Base-by-base conservation (phyloP, 805 yeast species). In the Cephaloascus fragrans region DNA sequence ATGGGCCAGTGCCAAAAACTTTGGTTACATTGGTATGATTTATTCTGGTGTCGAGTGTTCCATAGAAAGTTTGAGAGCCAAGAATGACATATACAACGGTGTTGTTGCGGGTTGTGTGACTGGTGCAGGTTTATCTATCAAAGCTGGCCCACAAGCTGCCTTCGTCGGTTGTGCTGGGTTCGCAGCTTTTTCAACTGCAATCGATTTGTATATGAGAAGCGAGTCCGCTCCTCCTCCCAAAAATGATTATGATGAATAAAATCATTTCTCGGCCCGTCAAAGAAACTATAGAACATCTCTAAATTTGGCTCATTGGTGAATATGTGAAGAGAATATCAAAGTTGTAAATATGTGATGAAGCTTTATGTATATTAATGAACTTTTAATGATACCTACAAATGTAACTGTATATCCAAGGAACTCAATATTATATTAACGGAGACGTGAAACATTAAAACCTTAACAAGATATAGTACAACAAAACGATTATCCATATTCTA, bases 91-190 rank as follows among this genome's bases (percentile, higher is more conserved):
- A 9, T 87, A 81, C 62, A 93, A 93, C 56, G 96, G 97, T 35
- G 77, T 86, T 2, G 71, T 77, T 34, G 97, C 97, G 3, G 98
- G 98, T 2, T 93, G 97, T 62, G 67, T 90, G 29, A 93, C 98
- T 1, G 98, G 98, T 34, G 98, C 96, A 26, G 97, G 96, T 0
- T 71, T 93, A 38, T 95, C 97, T 2, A 73, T 84, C 48, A 86
- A 83, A 55, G 77, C 93, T 36, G 98, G 98, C 1, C 98, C 98
- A 1, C 88, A 81, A 50, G 94, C 95, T 20, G 93, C 96, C 0
- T 50, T 79, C 19, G 57, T 89, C 42, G 98, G 98, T 1, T 93
- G 97, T 69, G 96, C 94, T 19, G 98, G 97, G 6, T 93, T 93
- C 65, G 97, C 97, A 2, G 95, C 93, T 5, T 93, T 93, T 58